Base-by-base conservation (phyloP, 495 filamentous ascomycete species). In the Neurospora sp. region DNA sequence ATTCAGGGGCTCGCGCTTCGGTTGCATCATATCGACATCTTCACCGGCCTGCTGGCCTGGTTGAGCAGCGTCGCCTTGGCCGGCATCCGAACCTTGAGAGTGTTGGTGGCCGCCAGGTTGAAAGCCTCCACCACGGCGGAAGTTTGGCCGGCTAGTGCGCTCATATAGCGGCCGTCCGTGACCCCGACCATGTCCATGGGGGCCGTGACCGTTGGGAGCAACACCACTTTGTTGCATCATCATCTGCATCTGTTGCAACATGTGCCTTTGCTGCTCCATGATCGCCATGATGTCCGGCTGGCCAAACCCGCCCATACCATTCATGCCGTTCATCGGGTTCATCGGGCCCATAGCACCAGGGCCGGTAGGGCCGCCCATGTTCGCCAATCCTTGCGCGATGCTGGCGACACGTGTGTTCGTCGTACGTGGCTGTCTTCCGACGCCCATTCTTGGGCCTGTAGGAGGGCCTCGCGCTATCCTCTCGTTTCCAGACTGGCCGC, bases 241-340 rank as follows among this genome's bases (percentile, higher is more conserved):
- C 22, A 97, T 89, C 38, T 85, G 83, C 75, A 85, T 82, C 72
- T 88, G 84, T 39, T 90, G 87, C 88, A 98, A 94, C 86, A 97
- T 91, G 9, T 89, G 89, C 39, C 91, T 92, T 78, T 98, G 94
- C 77, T 98, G 93, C 79, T 98, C 93, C 78, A 94, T 88, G 84
- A 97, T 90, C 40, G 91, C 86, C 82, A 92, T 90, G 41, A 97
- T 83, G 40, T 94, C 89, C 84, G 94, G 90, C 78, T 94, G 92
- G 81, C 80, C 81, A 78, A 81, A 83, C 14, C 71, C 45, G 41
- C 71, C 75, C 81, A 84, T 82, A 74, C 76, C 76, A 39, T 78
- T 81, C 76, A 82, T 82, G 27, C 71, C 78, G 68, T 79, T 75
- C 81, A 86, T 85, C 16, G 70, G 79, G 79, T 75, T 74, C 78